Percentiles rank a stretch among this genome's conserved stretches.
These are phyloP conservation scores for Cladosporium velox DNA, from an alignment of 2,329 filamentous ascomycete species.

Conservation along the genomic window DNA sequence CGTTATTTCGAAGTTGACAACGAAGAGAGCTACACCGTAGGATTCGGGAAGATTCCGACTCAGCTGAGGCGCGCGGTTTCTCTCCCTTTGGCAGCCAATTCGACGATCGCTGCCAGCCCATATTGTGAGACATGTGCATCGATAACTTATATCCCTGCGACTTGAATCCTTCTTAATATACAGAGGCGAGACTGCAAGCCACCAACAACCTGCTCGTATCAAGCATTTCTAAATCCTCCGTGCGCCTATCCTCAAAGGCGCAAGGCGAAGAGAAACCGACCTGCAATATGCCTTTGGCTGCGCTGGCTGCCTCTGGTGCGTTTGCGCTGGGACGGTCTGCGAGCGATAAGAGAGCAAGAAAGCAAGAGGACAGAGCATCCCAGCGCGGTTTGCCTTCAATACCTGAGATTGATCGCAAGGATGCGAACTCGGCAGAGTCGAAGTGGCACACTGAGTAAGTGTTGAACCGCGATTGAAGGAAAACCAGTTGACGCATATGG, in stretches of 20 bases:
- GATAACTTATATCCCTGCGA: not conserved
- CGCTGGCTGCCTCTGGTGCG: slow-evolving; percentile 11
- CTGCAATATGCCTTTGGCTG: not conserved
- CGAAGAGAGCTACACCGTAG: not conserved
- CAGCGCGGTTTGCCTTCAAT: not conserved
- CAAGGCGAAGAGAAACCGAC: not conserved
- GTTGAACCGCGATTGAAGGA: not conserved
- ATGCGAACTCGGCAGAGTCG: not conserved
- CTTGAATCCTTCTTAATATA: not conserved
- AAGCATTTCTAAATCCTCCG: not conserved
- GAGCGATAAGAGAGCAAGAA: slow-evolving; percentile 17
- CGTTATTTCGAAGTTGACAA: not conserved
- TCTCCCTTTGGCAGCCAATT: not conserved
- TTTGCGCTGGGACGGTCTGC: slow-evolving; percentile 10
- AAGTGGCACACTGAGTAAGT: not conserved
- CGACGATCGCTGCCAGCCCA: not conserved
- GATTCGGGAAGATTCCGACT: not conserved
- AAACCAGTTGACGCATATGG: not conserved
- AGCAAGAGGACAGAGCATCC: slow-evolving; percentile 13
- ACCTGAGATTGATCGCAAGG: not conserved
- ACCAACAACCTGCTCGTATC: not conserved
- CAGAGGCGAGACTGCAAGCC: not conserved
- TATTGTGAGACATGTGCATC: not conserved
- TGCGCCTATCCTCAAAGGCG: not conserved
- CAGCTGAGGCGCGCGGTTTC: not conserved